phyloP scores from a whole-genome alignment of 2,329 filamentous ascomycete genomes.

The Penicillium sp. region DNA sequence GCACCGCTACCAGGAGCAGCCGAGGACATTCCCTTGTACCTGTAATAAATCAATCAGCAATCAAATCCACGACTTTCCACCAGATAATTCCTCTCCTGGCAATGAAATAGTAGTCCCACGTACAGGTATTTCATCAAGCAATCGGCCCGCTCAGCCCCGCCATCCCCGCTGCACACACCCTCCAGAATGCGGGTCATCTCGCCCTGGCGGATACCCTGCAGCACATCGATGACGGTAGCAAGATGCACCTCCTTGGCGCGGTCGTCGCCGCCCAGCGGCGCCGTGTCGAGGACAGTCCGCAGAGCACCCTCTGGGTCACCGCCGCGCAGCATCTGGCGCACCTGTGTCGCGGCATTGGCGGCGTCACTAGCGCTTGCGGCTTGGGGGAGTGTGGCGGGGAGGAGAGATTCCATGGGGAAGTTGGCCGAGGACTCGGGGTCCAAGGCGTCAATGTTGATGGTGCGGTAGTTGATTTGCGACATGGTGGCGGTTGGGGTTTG shows the following conservation, averaged over 20 bases:
- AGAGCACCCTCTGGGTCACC: constrained; percentile 87
- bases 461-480: constrained; percentile 67
- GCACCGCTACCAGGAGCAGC: constrained; percentile 40
- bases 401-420: constrained; percentile 83
- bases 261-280: constrained; percentile 63
- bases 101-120: constrained; percentile 37
- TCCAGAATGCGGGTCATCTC: constrained; percentile 90
- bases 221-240: constrained; percentile 83
- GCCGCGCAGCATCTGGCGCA: constrained; percentile 81
- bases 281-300: constrained; percentile 77
- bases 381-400: constrained; percentile 66
- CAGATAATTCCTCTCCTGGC: neutral
- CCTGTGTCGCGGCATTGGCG: constrained; percentile 73
- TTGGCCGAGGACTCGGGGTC: constrained; percentile 87
- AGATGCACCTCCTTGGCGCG: constrained; percentile 76
- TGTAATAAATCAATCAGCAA: constrained; percentile 39
- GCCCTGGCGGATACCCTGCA: constrained; percentile 92
- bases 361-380: constrained; percentile 76
- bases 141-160: constrained; percentile 82
- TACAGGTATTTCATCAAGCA: constrained; percentile 98
- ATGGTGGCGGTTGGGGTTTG: constrained; percentile 30
- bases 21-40: constrained; percentile 84
- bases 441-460: constrained; percentile 89
- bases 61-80: neutral
- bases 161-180: constrained; percentile 73